Percentiles rank a stretch among this genome's conserved stretches.
These are phyloP conservation scores for Hanseniaspora taiwanica DNA, from an alignment of 805 yeast species.

Conservation along the genomic window DNA sequence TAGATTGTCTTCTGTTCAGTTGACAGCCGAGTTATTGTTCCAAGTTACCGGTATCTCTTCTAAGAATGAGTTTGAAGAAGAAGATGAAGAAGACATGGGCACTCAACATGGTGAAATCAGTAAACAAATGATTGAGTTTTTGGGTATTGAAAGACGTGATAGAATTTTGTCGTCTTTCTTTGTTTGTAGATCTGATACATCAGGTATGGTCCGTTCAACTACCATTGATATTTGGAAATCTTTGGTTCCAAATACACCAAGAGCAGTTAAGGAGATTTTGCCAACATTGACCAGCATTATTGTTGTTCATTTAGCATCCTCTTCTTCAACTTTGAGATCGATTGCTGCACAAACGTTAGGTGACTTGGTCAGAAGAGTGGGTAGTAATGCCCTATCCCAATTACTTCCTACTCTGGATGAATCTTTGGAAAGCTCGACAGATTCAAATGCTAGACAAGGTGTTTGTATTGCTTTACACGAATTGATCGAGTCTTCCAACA, in stretches of 20 bases:
- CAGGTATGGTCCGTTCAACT: slow-evolving; percentile 76
- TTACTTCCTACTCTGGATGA: slow-evolving; percentile 74
- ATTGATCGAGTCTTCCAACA: slow-evolving; percentile 60
- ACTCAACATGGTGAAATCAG: slow-evolving; percentile 39
- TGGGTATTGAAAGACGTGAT: slow-evolving; percentile 84
- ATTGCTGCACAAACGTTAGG: slow-evolving; percentile 92
- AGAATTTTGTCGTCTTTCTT: slow-evolving; percentile 74
- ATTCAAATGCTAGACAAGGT: slow-evolving; percentile 87
- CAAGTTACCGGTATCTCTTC: slow-evolving; percentile 86
- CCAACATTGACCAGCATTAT: slow-evolving; percentile 72
- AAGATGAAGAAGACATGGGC: slow-evolving; percentile 26
- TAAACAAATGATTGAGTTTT: slow-evolving; percentile 54
- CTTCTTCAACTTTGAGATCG: slow-evolving; percentile 62
- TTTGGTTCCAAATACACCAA: slow-evolving; percentile 88
- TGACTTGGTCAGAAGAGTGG: slow-evolving; percentile 88
- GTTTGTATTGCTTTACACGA: slow-evolving; percentile 88
- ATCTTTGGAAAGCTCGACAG: slow-evolving; percentile 42
- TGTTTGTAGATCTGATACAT: slow-evolving; percentile 85
- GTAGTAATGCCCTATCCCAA: slow-evolving; percentile 72
- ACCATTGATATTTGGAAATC: slow-evolving; percentile 96
- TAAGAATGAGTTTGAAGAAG: slow-evolving; percentile 50
- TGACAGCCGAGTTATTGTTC: slow-evolving; percentile 87
- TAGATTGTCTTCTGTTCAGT: slow-evolving; percentile 85
- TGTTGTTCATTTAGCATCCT: slow-evolving; percentile 71
- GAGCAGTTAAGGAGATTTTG: slow-evolving; percentile 81